Conservation (phyloP, 176 grass and related monocot species). For the Eremochloa ophiuroides region DNA sequence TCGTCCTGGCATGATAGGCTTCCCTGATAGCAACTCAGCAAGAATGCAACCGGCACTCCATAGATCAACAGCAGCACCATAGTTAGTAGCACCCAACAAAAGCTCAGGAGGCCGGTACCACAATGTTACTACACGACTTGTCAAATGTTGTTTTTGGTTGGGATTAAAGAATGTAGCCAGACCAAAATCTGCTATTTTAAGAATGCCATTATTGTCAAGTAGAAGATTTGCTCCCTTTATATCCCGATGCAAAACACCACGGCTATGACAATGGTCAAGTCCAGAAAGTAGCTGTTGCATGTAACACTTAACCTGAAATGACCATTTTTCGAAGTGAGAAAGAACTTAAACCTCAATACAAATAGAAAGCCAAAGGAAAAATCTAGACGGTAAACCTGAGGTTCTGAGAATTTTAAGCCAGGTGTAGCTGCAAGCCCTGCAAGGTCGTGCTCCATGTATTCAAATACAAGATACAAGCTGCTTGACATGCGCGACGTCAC, state of each 20-base stretch:
- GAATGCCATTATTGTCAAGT: conserved; percentile 81
- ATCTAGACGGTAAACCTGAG: conserved; percentile 63
- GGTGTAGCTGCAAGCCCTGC: conserved; percentile 85
- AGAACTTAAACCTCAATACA: conserved; percentile 17
- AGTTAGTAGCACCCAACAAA: conserved; percentile 88
- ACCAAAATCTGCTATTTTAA: conserved; percentile 99
- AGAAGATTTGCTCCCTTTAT: conserved; percentile 98
- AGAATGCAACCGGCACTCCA: conserved; percentile 99
- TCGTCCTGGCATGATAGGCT: conserved; percentile 98
- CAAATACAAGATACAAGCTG: conserved; percentile 94
- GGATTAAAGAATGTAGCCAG: conserved; percentile 95
- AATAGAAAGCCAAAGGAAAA: conserved; percentile 1
- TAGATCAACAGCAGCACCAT: conserved; percentile 82
- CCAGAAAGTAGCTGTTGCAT: conserved; percentile 91
- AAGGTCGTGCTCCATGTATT: conserved; percentile 99
- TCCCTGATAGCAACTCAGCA: conserved; percentile 87
- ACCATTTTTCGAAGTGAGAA: conserved; percentile 25
- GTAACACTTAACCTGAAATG: conserved; percentile 97
- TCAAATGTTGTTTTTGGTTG: conserved; percentile 83
- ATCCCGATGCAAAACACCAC: conserved; percentile 88
- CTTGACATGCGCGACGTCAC: conserved; percentile 89
- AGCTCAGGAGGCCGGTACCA: conserved; percentile 99
- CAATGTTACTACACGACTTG: conserved; percentile 92
- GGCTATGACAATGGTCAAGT: conserved; percentile 86
- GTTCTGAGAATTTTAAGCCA: conserved; percentile 82